Percentiles rank a stretch among this genome's conserved stretches.
These are phyloP conservation scores for Fusarium citri DNA, from an alignment of 2,329 filamentous ascomycete species.

Conservation along the genomic window DNA sequence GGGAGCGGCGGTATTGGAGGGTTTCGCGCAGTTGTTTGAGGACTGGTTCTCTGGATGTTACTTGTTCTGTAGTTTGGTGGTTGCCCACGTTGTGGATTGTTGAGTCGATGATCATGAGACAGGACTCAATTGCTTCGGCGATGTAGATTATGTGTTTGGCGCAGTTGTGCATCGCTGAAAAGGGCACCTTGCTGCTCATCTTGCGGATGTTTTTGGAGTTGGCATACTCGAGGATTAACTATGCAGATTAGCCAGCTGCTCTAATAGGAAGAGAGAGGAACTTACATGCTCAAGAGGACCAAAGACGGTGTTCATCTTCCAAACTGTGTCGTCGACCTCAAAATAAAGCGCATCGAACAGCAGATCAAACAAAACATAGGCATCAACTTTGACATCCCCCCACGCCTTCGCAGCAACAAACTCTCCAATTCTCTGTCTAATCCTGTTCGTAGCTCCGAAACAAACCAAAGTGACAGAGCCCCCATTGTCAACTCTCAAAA, in stretches of 20 bases:
- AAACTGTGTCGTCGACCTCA: slow-evolving; percentile 47
- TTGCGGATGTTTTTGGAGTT: slow-evolving; percentile 42
- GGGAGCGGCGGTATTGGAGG: slow-evolving; percentile 48
- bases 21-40: slow-evolving; percentile 45
- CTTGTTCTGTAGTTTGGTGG: neutral
- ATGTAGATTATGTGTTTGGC: slow-evolving; percentile 49
- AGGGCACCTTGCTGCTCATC: slow-evolving; percentile 45
- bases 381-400: slow-evolving; percentile 40
- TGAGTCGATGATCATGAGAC: slow-evolving; percentile 42
- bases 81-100: slow-evolving; percentile 31
- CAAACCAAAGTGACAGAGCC: slow-evolving; percentile 41
- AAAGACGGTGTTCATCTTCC: slow-evolving; percentile 49
- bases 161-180: slow-evolving; percentile 47
- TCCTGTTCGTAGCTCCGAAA: slow-evolving; percentile 41
- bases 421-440: slow-evolving; percentile 40
- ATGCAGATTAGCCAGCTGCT: too few species aligned
- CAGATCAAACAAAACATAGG: slow-evolving; percentile 48
- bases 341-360: slow-evolving; percentile 46
- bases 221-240: slow-evolving; percentile 42
- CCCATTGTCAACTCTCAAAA: slow-evolving; percentile 37
- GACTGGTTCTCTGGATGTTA: slow-evolving; percentile 22
- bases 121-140: slow-evolving; percentile 46
- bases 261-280: neutral
- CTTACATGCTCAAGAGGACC: slow-evolving; percentile 47
- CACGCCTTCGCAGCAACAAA: slow-evolving; percentile 43